Base-by-base conservation (phyloP, 2,329 filamentous ascomycete genomes). In the Thelonectria discophora region DNA sequence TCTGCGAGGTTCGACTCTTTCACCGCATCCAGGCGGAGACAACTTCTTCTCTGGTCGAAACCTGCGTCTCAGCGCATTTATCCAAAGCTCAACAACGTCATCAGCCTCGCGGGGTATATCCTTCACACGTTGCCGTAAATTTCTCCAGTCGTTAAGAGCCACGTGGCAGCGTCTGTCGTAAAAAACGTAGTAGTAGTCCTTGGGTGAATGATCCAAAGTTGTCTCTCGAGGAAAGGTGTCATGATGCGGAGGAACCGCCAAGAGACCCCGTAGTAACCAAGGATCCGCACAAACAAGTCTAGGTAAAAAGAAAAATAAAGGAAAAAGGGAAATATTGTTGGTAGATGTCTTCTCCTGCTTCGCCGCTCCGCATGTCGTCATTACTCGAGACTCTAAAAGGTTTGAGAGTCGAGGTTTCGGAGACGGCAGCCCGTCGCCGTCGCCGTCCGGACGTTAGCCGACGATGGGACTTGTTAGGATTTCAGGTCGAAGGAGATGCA, bases 81-180 rank as follows among this genome's bases (percentile, higher is more conserved):
- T 67, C 68, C 55, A 57, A 69, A 75, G 72, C 74, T 75, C 74
- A 72, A 73, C 74, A 75, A 76, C 75, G 73, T 74, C 70, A 75
- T 69, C 69, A 62, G 74, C 73, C 72, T 77, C 75, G 70, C 72
- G 73, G 75, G 76, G 76, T 78, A 78, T 78, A 78, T 78, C 76
- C 76, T 76, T 78, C 76, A 75, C 75, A 75, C 74, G 63, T 74
- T 76, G 76, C 73, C 75, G 69, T 74, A 68, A 68, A 72, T 67
- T 72, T 71, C 72, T 75, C 65, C 73, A 71, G 68, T 75, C 71
- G 70, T 74, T 72, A 74, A 75, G 75, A 76, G 72, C 73, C 72
- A 75, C 65, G 71, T 75, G 70, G 75, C 73, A 74, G 70, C 70
- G 68, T 75, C 72, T 73, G 69, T 73, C 71, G 72, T 76, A 73